These are phyloP conservation scores for Polytrichum formosum DNA, from an alignment of 225 moss, liverwort and hornwort genomes.

Conservation along the genomic window DNA sequence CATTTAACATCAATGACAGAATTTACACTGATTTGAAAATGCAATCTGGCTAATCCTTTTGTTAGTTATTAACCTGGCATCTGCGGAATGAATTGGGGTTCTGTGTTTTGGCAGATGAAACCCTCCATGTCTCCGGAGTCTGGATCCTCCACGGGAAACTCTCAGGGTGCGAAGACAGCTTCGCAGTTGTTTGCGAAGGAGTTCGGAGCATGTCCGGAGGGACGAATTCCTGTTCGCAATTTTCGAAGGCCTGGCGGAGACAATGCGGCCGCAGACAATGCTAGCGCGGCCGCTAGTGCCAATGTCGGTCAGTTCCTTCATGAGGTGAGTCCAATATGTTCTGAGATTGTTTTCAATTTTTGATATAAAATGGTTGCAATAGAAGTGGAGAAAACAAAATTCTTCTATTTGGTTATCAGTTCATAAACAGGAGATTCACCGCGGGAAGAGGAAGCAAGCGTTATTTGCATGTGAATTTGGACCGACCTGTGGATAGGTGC, in stretches of 20 bases:
- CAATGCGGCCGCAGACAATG: not conserved
- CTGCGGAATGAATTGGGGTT: not conserved
- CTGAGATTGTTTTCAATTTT: too few species aligned
- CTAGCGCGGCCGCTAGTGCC: slow-evolving; percentile 5
- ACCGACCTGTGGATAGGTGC: too few species aligned
- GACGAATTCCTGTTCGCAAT: slow-evolving; percentile 39
- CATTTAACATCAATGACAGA: not conserved
- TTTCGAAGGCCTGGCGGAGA: slow-evolving; percentile 8
- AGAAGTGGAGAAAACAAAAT: too few species aligned
- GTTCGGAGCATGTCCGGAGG: slow-evolving; percentile 33
- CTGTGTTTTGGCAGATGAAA: slow-evolving; percentile 28
- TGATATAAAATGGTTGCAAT: too few species aligned
- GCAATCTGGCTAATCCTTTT: not conserved
- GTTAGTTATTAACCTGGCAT: not conserved
- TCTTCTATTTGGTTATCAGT: too few species aligned
- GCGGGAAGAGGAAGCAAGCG: too few species aligned
- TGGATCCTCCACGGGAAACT: slow-evolving; percentile 10
- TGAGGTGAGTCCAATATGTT: slow-evolving; percentile 19
- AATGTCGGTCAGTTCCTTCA: slow-evolving; percentile 28
- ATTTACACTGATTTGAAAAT: not conserved
- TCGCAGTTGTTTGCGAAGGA: slow-evolving; percentile 42
- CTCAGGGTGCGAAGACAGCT: slow-evolving; percentile 17
- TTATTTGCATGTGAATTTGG: too few species aligned
- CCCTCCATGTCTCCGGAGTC: slow-evolving; percentile 29
- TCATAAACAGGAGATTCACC: too few species aligned